Percentiles rank a stretch among this genome's conserved stretches.
These are phyloP conservation scores for Phytophthora citrophthora DNA, from an alignment of 352 stramenopile species.

Conservation along the genomic window DNA sequence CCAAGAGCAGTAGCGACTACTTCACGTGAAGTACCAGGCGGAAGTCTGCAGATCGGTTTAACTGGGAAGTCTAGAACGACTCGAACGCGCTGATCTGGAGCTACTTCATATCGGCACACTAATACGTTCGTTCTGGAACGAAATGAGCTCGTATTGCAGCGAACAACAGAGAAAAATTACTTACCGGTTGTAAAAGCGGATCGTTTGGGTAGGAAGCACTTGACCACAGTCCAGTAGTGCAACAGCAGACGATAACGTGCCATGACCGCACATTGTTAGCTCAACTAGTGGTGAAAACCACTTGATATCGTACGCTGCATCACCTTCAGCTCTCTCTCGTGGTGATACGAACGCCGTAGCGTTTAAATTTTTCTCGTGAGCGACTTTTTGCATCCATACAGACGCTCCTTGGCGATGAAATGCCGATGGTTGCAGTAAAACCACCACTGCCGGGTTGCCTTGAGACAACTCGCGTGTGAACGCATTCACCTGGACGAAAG, in stretches of 20 bases:
- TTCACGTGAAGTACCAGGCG: background rate
- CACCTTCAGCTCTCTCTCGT: background rate
- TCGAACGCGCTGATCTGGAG: background rate
- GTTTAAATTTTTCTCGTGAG: conserved; percentile 8
- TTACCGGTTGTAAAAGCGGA: conserved; percentile 10
- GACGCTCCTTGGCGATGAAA: conserved; percentile 2
- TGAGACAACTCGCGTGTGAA: conserved; percentile 4
- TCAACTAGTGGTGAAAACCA: conserved; percentile 9
- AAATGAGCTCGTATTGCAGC: background rate
- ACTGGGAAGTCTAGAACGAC: conserved; percentile 11
- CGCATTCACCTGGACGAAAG: conserved; percentile 5
- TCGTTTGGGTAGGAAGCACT: conserved; percentile 5
- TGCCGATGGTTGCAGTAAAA: background rate
- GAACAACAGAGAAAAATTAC: background rate
- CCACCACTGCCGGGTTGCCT: conserved; percentile 5
- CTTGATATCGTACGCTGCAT: conserved; percentile 6
- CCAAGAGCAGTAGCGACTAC: conserved; percentile 6
- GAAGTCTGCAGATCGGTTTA: background rate
- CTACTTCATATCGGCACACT: conserved; percentile 6
- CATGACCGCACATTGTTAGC: conserved; percentile 6
- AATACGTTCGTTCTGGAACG: conserved; percentile 7
- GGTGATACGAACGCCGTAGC: conserved; percentile 4
- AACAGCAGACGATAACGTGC: conserved; percentile 6
- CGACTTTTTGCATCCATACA: conserved; percentile 10
- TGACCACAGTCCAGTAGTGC: conserved; percentile 1